Base-by-base conservation (phyloP, 352 stramenopile species). In the Phytophthora podocarpi region DNA sequence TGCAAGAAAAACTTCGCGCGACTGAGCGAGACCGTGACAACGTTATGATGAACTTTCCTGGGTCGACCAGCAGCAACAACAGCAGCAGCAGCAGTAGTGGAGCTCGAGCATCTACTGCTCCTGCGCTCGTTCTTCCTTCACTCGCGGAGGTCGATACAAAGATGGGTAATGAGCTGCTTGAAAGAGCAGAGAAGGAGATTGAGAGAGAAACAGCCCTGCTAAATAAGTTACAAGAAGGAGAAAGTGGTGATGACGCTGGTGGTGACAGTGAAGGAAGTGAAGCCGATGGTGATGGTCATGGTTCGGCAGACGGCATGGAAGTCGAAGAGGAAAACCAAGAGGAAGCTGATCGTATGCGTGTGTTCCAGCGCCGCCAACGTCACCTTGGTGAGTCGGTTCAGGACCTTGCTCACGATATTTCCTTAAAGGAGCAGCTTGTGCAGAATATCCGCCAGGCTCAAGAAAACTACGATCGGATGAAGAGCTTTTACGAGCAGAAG, bases 381-480 rank as follows among this genome's bases (percentile, higher is more conserved):
- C 81, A 93, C 34, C 63, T 96, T 20, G 85, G 87, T 12, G 82
- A 93, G 28, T 90, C 80, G 3, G 85, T 95, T 5, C 74, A 93
- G 46, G 85, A 93, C 40, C 57, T 96, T 18, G 75, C 82, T 24
- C 82, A 91, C 28, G 81, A 95, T 28, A 96, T 96, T 61, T 92
- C 87, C 7, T 53, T 95, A 16, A 96, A 96, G 45, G 85, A 96
- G 59, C 82, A 95, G 18, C 76, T 96, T 13, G 74, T 95, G 8
- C 78, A 91, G 26, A 91, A 89, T 36, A 84, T 96, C 49, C 80
- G 81, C 1, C 74, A 89, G 30, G 74, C 80, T 9, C 81, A 93
- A 65, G 84, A 91, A 63, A 91, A 91, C 39, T 96, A 92, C 51
- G 85, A 93, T 30, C 78, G 81, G 8, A 76, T 96, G 64, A 89